phyloP scores from a whole-genome alignment of 345 rosid species.

The Microcos paniculata region DNA sequence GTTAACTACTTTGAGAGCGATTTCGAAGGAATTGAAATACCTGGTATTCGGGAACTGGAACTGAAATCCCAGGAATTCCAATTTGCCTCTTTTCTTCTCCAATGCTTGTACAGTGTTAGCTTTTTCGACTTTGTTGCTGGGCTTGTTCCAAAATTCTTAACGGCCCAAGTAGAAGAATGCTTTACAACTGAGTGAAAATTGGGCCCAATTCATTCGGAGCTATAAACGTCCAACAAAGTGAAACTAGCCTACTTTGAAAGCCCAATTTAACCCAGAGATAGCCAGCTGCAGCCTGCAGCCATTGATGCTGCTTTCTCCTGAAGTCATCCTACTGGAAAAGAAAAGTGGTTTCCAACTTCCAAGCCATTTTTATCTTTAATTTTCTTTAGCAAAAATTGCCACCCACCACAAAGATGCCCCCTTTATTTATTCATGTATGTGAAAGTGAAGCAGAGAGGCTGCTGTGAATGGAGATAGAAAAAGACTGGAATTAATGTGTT shows the following conservation, averaged over 20 bases:
- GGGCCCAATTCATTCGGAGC: neutral
- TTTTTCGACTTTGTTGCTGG: neutral
- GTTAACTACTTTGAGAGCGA: neutral
- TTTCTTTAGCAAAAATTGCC: too few relatives aligned
- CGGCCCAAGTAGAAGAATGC: neutral
- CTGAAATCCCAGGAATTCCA: neutral
- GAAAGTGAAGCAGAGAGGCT: neutral
- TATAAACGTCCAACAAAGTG: neutral
- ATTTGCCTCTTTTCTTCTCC: neutral
- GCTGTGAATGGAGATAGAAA: neutral
- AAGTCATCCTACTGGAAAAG: too few relatives aligned
- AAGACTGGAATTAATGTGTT: neutral
- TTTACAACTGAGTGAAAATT: neutral
- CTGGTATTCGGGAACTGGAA: neutral
- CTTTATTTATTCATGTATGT: neutral
- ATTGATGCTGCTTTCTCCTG: too few relatives aligned
- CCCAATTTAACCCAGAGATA: neutral
- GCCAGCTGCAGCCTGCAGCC: neutral
- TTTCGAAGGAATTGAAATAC: neutral
- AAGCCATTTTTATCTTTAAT: too few relatives aligned
- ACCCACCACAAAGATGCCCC: neutral
- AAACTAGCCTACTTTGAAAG: neutral
- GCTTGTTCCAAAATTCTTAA: neutral
- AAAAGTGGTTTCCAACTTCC: too few relatives aligned
- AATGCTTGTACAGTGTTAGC: neutral